A percentile compares a stretch with the other conserved stretches of the same genome.
phyloP scores from a whole-genome alignment of 106 monocot genomes.

The Xerophyta viscosa region DNA sequence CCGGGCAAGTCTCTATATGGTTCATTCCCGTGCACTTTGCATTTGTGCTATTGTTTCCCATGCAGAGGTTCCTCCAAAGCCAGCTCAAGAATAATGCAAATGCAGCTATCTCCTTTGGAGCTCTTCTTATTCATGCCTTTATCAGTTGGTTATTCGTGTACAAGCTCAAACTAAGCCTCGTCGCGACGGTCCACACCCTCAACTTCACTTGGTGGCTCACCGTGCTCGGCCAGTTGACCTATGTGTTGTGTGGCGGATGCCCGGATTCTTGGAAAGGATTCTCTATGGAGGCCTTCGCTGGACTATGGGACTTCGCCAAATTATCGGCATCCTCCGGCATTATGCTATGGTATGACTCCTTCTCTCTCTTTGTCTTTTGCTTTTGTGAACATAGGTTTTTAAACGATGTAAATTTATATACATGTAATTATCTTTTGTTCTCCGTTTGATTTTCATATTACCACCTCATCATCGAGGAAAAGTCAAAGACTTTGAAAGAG shows the following conservation, averaged over 20 bases:
- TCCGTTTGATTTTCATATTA: too few species aligned
- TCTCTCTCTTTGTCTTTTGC: too few species aligned
- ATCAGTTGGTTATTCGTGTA: constrained; percentile 38
- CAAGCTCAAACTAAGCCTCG: constrained; percentile 31
- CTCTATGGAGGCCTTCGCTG: constrained; percentile 15
- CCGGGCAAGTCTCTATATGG: constrained; percentile 51
- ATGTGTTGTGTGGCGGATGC: constrained; percentile 31
- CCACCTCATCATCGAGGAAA: too few species aligned
- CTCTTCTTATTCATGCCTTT: constrained; percentile 32
- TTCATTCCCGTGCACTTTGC: constrained; percentile 55
- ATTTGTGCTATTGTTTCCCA: constrained; percentile 40
- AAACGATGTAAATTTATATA: too few species aligned
- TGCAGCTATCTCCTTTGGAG: constrained; percentile 27
- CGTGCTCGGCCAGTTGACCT: constrained; percentile 50
- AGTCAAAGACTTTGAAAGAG: too few species aligned
- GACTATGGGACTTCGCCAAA: constrained; percentile 19
- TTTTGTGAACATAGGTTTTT: too few species aligned
- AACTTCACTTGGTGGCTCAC: constrained; percentile 53
- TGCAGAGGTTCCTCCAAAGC: constrained; percentile 75
- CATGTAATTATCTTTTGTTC: too few species aligned
- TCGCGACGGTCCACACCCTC: constrained; percentile 49
- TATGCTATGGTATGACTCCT: neutral
- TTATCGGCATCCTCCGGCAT: constrained; percentile 7
- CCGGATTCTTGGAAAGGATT: constrained; percentile 30
- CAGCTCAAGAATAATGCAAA: constrained; percentile 67